Evolutionary conservation across 495 filamentous ascomycete species (phyloP).

Genomic region (Penicillium goetzii): DNA sequence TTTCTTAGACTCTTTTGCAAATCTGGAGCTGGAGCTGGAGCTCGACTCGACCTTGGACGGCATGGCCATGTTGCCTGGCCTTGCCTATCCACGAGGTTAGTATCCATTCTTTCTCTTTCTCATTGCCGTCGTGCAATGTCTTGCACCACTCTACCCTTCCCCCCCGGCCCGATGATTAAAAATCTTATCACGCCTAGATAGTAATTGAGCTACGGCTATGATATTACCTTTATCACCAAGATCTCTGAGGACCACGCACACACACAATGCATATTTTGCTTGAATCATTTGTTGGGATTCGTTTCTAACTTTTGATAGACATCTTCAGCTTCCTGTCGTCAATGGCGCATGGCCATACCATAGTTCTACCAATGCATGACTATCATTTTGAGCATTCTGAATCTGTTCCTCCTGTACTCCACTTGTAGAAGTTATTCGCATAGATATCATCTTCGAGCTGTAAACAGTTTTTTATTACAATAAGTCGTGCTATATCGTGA

Average conservation of each 20-base stretch:
- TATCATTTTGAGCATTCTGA: background rate
- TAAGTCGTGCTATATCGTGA: conserved; percentile 41
- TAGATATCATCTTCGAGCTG: background rate
- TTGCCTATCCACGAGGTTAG: background rate
- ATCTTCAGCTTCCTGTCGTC: background rate
- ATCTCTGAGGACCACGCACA: conserved; percentile 70
- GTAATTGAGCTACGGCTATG: conserved; percentile 76
- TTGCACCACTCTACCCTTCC: conserved; percentile 8
- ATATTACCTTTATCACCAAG: conserved; percentile 74
- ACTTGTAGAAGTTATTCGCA: background rate
- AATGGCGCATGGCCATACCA: background rate
- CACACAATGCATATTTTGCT: conserved; percentile 27
- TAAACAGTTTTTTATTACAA: conserved; percentile 37
- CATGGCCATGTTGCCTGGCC: conserved; percentile 8
- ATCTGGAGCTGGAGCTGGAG: background rate
- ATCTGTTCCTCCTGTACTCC: background rate
- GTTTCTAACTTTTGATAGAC: conserved; percentile 36
- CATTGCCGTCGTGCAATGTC: background rate
- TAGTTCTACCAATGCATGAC: conserved; percentile 12
- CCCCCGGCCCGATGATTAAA: conserved; percentile 69
- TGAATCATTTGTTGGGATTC: conserved; percentile 24
- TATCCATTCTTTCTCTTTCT: background rate
- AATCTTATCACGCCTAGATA: conserved; percentile 77
- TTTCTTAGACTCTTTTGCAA: conserved; percentile 11
- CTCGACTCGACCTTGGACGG: background rate